phyloP scores from a whole-genome alignment of 257 asterid species.

The Solanum chaucha region DNA sequence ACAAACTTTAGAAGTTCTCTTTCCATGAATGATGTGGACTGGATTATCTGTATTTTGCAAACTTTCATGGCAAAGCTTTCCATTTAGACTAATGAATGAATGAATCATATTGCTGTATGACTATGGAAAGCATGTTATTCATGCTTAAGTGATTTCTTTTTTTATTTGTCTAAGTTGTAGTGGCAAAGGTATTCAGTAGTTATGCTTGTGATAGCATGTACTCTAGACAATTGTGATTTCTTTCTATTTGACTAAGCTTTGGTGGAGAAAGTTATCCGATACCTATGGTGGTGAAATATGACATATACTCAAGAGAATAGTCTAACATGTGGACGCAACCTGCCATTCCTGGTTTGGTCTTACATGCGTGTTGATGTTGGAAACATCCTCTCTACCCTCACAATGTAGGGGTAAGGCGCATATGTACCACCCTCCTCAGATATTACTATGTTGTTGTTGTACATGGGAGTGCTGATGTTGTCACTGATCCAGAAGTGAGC shows the following conservation, averaged over 20 bases:
- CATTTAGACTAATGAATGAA: not conserved
- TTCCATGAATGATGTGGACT: not conserved
- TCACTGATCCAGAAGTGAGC: conserved; percentile 84
- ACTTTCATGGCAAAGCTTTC: not conserved
- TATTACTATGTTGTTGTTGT: conserved; percentile 4
- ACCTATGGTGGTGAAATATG: not conserved
- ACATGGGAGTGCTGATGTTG: conserved; percentile 46
- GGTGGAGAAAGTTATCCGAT: not conserved
- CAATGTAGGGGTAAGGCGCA: not conserved
- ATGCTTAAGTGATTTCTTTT: not conserved
- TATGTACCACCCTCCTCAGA: not conserved
- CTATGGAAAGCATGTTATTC: not conserved
- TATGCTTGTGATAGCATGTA: not conserved
- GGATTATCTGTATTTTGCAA: not conserved
- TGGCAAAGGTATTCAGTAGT: not conserved
- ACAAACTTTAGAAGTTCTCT: not conserved
- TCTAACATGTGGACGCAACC: not conserved
- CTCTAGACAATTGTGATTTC: not conserved
- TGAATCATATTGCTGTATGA: not conserved
- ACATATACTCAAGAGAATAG: not conserved
- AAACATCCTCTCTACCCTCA: not conserved
- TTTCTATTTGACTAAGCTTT: not conserved
- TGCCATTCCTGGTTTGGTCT: not conserved
- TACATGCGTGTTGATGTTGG: not conserved
- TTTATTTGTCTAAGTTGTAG: not conserved